Evolutionary conservation across 345 rosid species (phyloP).

Genomic region (Odontarrhena argentea): DNA sequence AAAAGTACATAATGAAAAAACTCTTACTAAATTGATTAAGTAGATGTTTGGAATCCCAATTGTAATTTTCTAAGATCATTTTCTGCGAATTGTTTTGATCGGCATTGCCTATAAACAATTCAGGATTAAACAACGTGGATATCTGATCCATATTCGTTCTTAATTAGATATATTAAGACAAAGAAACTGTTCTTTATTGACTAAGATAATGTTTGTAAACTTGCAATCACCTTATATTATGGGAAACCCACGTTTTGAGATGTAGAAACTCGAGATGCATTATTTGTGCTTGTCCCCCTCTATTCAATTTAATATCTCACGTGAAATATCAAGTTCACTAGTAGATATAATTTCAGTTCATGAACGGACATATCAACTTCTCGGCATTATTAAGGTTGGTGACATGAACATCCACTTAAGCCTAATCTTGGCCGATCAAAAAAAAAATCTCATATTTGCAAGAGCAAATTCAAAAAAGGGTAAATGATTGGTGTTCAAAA

Average conservation of each 20-base stretch:
- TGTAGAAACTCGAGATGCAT: background rate
- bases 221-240: background rate
- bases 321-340: slow-evolving; percentile 7
- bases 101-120: background rate
- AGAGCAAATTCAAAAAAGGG: too few relatives aligned
- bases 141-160: background rate
- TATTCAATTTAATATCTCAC: slow-evolving; percentile 8
- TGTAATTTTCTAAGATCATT: too few relatives aligned
- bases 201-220: background rate
- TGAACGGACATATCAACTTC: background rate
- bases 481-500: too few relatives aligned
- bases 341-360: background rate
- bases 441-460: too few relatives aligned
- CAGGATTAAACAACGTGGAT: too few relatives aligned
- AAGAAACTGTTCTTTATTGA: background rate
- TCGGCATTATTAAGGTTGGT: background rate
- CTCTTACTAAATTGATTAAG: background rate
- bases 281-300: background rate
- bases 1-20: too few relatives aligned
- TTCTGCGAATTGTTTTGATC: background rate
- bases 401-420: too few relatives aligned
- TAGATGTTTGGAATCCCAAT: background rate
- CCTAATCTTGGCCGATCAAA: too few relatives aligned
- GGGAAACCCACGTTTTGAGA: background rate
- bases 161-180: background rate